Base-by-base conservation (phyloP, 1,284 basidiomycete species). In the Phylloporus gajari region DNA sequence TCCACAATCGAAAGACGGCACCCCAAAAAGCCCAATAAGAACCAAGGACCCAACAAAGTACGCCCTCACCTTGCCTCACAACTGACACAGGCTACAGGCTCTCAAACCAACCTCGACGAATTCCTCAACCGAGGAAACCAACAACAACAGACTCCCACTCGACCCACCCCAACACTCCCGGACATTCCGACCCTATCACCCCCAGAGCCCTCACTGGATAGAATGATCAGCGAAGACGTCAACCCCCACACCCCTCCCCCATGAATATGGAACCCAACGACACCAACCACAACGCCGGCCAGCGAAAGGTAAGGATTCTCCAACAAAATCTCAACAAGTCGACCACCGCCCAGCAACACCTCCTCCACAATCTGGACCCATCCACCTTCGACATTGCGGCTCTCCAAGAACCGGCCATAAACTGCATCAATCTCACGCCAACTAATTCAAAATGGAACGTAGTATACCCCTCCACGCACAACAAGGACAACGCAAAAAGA, bases 321-420 rank as follows among this genome's bases (percentile, higher is more conserved):
- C 60, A 68, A 53, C 67, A 68, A 42, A 62, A 68, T 30, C 44
- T 68, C n/a, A 62, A 68, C 48, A 68, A 68, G 38, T 51, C 48
- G 7, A 6, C 25, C 7, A 62, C 15, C 6, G 38, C 48, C 0
- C 67, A 68, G 12, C 60, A 62, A 13, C 67, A 68, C 11, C 3
- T 68, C 3, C 59, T 68, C 4, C n/a, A 42, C 4, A 32, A 62
- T 11, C 60, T 68, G 0, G 8, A 68, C 35, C 48, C 67, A 12
- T 3, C 21, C 5, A 5, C 8, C 3, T 68, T 40, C 25, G 13
- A 53, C 48, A 61, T 68, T 0, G 6, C 59, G 13, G 60, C 67
- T 0, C 27, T 68, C 46, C 67, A 68, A 25, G 67, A 68, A 53
- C 60, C 60, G 12, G n/a, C 44, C 17, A 62, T 68, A 15, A 62